These are phyloP conservation scores for Hirsutella thompsonii DNA, from an alignment of 2,329 filamentous ascomycete genomes.

Conservation along the genomic window DNA sequence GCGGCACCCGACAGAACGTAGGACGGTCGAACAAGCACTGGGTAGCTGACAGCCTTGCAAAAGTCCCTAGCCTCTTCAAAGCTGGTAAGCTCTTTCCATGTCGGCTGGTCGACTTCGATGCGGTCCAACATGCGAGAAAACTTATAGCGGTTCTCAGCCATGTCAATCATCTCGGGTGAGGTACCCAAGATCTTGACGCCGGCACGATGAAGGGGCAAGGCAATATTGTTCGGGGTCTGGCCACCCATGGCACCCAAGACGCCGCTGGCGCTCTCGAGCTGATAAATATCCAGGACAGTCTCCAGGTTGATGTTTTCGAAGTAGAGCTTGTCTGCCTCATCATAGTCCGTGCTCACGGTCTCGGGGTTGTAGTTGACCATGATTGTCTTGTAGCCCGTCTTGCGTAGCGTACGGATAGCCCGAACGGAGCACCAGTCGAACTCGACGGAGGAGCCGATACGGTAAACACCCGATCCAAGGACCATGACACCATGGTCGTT, in stretches of 20 bases:
- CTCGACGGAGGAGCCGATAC: constrained; percentile 94
- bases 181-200: constrained; percentile 91
- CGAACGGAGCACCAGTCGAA: constrained; percentile 99
- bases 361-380: constrained; percentile 96
- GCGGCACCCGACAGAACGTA: constrained; percentile 95
- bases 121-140: constrained; percentile 96
- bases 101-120: constrained; percentile 89
- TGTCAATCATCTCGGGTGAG: constrained; percentile 97
- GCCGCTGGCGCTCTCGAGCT: constrained; percentile 69
- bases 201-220: constrained; percentile 72
- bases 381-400: constrained; percentile 79
- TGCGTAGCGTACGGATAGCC: constrained; percentile 79
- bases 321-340: constrained; percentile 87
- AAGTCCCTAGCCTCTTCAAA: constrained; percentile 82
- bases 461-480: constrained; percentile 87
- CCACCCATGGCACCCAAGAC: constrained; percentile 94
- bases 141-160: constrained; percentile 94
- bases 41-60: constrained; percentile 80
- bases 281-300: constrained; percentile 85
- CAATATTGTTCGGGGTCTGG: constrained; percentile 96
- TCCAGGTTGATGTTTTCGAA: constrained; percentile 94
- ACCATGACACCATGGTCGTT: constrained; percentile 93
- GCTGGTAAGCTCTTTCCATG: constrained; percentile 95
- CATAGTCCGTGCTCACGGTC: constrained; percentile 81
- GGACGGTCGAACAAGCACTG: constrained; percentile 86